Evolutionary conservation across 202 grass and related monocot species (phyloP), one percentile per base, ranked within the genome.

Genomic region (Setaria italica): DNA sequence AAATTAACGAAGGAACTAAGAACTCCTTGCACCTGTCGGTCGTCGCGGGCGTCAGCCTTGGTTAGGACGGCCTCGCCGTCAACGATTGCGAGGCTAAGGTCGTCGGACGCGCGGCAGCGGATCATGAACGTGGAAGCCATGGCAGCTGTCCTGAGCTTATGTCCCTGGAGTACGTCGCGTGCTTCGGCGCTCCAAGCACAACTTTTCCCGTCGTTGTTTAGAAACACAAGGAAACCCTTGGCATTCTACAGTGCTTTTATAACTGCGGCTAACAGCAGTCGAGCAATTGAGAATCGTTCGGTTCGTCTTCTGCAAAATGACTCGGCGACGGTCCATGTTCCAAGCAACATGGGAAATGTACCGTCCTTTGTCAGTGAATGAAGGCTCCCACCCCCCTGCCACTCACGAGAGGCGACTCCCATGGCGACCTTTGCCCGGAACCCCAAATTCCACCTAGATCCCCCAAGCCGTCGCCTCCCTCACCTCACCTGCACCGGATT

Each of bases 121-220:
- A 86, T 82, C 37, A 57, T 78, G 72, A 66, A 72, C 25, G 65
- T 7, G 56, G 13, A 71, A 8, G 56, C 78, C 78, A 89, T 86
- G 53, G 62, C 41, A 15, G 33, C 11, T 11, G 30, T 7, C 6
- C 29, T 3, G 21, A 49, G 21, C 45, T 25, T 25, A 25, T 25
- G 42, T 12, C 39, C 2, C 4, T n/a, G 17, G 67, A 45, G 10
- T 14, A 51, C 11, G 25, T 19, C 16, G 8, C 8, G 70, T 72
- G 25, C 13, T 29, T 9, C 68, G 43, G 45, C 68, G 0, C n/a
- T 50, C 21, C 21, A 30, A 16, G 1, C 42, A 29, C 42, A 25
- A 60, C n/a, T 2, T 21, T 58, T 10, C 0, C 7, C 55, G n/a
- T 20, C 16, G 55, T n/a, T 57, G 55, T 57, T n/a, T 2, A n/a